Evolutionary conservation across 164 flowering plant genomes (phyloP).

Genomic region (Kingdonia uniflora): DNA sequence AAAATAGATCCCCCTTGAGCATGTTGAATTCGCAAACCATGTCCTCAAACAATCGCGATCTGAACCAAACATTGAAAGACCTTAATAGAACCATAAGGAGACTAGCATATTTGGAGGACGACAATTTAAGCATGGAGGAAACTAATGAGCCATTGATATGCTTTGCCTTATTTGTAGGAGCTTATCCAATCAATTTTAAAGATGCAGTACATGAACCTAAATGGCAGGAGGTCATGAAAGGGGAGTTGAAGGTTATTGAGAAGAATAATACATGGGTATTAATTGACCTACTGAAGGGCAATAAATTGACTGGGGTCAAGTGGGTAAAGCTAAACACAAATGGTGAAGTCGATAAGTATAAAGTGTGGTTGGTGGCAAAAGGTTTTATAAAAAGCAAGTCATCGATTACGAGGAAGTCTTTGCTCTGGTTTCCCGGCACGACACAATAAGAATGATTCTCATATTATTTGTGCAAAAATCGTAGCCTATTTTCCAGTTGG

Average conservation of each 20-base stretch:
- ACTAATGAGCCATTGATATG: too few species aligned
- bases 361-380: neutral
- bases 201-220: neutral
- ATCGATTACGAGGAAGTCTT: constrained; percentile 1
- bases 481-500: neutral
- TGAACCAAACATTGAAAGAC: too few species aligned
- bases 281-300: neutral
- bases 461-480: neutral
- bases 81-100: too few species aligned
- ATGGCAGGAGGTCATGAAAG: neutral
- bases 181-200: neutral
- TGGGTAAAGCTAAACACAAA: constrained; percentile 1
- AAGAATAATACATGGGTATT: neutral
- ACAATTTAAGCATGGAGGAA: too few species aligned
- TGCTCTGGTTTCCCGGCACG: neutral
- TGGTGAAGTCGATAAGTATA: neutral
- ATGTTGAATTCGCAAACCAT: too few species aligned
- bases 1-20: too few species aligned
- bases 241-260: neutral
- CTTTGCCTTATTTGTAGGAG: too few species aligned
- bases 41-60: too few species aligned
- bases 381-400: neutral
- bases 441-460: neutral
- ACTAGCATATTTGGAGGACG: too few species aligned
- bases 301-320: neutral